A percentile compares a stretch with the other conserved stretches of the same genome.
Evolutionary conservation across 768 basidiomycete genomes (phyloP).

Genomic region (Termitomyces sp.): DNA sequence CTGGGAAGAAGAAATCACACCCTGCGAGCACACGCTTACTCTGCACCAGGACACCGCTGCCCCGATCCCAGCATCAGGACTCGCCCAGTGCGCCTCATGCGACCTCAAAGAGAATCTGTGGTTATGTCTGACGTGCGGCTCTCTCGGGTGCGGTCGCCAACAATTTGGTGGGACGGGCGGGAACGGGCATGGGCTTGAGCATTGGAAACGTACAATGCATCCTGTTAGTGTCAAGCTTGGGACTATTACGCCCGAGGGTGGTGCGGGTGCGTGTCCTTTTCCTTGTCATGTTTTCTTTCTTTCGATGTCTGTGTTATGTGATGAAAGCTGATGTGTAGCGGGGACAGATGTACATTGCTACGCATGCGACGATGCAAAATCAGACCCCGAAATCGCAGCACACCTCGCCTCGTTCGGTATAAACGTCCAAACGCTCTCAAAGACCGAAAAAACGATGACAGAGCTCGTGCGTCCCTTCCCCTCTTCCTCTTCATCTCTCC

Average conservation of each 20-base stretch:
- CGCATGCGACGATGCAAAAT: constrained; percentile 75
- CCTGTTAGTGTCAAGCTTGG: constrained; percentile 89
- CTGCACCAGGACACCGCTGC: constrained; percentile 43
- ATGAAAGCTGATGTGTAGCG: neutral
- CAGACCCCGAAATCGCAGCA: constrained; percentile 68
- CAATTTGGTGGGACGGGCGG: constrained; percentile 82
- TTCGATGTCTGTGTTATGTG: neutral
- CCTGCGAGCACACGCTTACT: constrained; percentile 78
- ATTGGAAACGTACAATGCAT: constrained; percentile 73
- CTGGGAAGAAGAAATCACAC: constrained; percentile 84
- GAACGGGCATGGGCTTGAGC: constrained; percentile 85
- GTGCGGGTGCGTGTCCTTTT: constrained; percentile 57
- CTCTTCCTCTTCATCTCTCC: neutral
- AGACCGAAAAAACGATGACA: constrained; percentile 96
- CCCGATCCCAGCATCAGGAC: constrained; percentile 56
- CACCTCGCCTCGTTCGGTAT: constrained; percentile 58
- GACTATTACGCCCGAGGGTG: constrained; percentile 94
- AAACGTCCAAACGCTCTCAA: constrained; percentile 74
- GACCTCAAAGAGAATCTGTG: constrained; percentile 90
- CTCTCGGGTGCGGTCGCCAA: constrained; percentile 83
- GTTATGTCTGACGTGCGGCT: constrained; percentile 92
- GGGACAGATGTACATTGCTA: constrained; percentile 89
- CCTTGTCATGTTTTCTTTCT: neutral
- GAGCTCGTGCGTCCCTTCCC: neutral
- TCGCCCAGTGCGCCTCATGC: constrained; percentile 81